Base-by-base conservation (phyloP, 805 yeast genomes). In the Candida peoriensis region DNA sequence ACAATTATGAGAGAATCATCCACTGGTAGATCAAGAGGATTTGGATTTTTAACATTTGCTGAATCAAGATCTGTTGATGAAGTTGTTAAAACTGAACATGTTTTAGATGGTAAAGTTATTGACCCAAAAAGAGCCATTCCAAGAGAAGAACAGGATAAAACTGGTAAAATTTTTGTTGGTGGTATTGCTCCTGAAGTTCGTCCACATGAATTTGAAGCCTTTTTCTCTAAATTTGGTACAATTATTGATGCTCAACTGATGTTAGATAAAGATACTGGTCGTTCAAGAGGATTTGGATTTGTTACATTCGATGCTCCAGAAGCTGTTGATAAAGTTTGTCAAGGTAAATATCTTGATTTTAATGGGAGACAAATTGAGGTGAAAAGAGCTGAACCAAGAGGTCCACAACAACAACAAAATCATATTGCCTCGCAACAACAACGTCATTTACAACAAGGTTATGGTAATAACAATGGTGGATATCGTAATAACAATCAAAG, bases 41-140 rank as follows among this genome's bases (percentile, higher is more conserved):
- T 90, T 61, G 98, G 96, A 0, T 90, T 90, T 56, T 68, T 90
- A 49, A 86, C 96, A 0, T 90, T 90, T 66, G 77, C 74, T 33
- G 81, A 79, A 43, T 73, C 95, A n/a, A 61, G 68, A 20, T 76
- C 93, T 27, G 97, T 90, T 24, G 90, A 85, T 54, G 83, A 76
- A 46, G 97, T 90, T 36, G 72, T 90, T 48, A 78, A 77, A 46
- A 78, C 83, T 41, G 93, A 84, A 54, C 98, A 90, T 58, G 76
- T 86, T 36, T 66, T 90, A 33, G 98, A 90, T 55, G 97, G 97
- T 44, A 90, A 90, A 61, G 82, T 90, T 41, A 93, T 90, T 56
- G 98, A 90, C 58, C 97, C 98, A 25, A 90, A 90, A 60, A 76
- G 97, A 52, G 97, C 98, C 18, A 90, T 90, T 52, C 97, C 97